These are phyloP conservation scores for Helenozyma baotianmanensis DNA, from an alignment of 805 yeast species.

Conservation along the genomic window DNA sequence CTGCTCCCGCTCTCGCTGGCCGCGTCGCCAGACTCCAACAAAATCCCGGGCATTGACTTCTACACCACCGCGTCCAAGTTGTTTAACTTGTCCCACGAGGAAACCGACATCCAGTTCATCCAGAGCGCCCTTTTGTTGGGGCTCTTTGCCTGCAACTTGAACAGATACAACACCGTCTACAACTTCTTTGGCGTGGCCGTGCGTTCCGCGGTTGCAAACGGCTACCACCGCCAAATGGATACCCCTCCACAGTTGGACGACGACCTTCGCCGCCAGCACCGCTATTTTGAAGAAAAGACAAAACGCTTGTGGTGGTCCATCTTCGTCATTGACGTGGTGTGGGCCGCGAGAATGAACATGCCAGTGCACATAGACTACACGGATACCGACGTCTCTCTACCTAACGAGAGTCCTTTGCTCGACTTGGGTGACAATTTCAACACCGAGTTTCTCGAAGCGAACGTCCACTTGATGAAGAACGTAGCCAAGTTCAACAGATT, in stretches of 20 bases:
- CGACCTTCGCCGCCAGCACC: conserved; percentile 2
- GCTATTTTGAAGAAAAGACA: conserved; percentile 21
- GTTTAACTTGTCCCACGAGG: conserved; percentile 30
- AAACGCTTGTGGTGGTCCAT: conserved; percentile 42
- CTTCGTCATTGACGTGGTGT: conserved; percentile 34
- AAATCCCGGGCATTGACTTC: conserved; percentile 33
- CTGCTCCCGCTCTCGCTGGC: conserved; percentile 8
- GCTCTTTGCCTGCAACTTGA: conserved; percentile 33
- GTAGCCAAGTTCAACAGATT: conserved; percentile 31
- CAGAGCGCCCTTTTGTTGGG: conserved; percentile 33
- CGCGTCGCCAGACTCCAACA: conserved; percentile 3
- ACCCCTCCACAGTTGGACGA: conserved; percentile 4
- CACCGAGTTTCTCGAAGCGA: conserved; percentile 26
- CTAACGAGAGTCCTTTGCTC: conserved; percentile 25
- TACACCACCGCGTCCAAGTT: conserved; percentile 29
- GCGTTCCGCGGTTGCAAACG: conserved; percentile 33
- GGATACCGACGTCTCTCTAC: conserved; percentile 40
- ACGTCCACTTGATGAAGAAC: conserved; percentile 37
- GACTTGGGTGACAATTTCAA: conserved; percentile 29
- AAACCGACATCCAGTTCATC: conserved; percentile 26
- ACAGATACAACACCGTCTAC: conserved; percentile 34
- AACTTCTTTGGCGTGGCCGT: conserved; percentile 38
- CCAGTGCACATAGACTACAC: conserved; percentile 40
- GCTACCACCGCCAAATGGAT: conserved; percentile 30
- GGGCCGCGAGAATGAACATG: conserved; percentile 36